Conservation (phyloP, 2,329 filamentous ascomycete genomes). For the Calonectria hongkongensis region DNA sequence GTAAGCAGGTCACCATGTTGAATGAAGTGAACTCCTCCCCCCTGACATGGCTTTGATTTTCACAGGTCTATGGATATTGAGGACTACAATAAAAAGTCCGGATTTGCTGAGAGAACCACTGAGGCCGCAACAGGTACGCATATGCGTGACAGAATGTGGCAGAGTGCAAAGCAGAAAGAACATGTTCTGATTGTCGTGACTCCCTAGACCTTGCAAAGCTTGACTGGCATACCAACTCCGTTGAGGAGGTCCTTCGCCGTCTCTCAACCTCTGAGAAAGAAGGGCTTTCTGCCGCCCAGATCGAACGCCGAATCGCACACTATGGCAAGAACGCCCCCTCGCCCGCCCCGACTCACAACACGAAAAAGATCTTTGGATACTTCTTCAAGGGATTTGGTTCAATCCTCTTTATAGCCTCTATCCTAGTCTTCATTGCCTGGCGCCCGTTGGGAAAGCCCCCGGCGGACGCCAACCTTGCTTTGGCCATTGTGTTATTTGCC, state of each 20-base stretch:
- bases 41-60: slow-evolving; percentile 32
- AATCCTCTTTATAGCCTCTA: slow-evolving; percentile 79
- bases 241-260: slow-evolving; percentile 43
- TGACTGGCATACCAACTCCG: slow-evolving; percentile 47
- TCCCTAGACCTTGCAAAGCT: slow-evolving; percentile 44
- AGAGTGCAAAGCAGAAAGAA: neutral
- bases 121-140: slow-evolving; percentile 40
- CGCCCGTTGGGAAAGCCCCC: slow-evolving; percentile 83
- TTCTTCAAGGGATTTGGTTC: slow-evolving; percentile 87
- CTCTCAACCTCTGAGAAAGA: slow-evolving; percentile 40
- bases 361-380: slow-evolving; percentile 76
- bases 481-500: slow-evolving; percentile 82
- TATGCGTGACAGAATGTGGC: neutral
- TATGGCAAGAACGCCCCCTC: slow-evolving; percentile 48
- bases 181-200: slow-evolving; percentile 7
- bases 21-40: slow-evolving; percentile 10
- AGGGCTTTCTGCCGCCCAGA: slow-evolving; percentile 43
- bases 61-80: slow-evolving; percentile 48
- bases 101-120: slow-evolving; percentile 36
- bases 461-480: slow-evolving; percentile 80
- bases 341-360: slow-evolving; percentile 44
- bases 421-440: slow-evolving; percentile 87
- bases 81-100: slow-evolving; percentile 43
- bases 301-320: slow-evolving; percentile 38
- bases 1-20: slow-evolving; percentile 33